Evolutionary conservation across 129 eudicot genomes (phyloP), one percentile per base, ranked within the genome.

Genomic region (Pittosporum tobira): DNA sequence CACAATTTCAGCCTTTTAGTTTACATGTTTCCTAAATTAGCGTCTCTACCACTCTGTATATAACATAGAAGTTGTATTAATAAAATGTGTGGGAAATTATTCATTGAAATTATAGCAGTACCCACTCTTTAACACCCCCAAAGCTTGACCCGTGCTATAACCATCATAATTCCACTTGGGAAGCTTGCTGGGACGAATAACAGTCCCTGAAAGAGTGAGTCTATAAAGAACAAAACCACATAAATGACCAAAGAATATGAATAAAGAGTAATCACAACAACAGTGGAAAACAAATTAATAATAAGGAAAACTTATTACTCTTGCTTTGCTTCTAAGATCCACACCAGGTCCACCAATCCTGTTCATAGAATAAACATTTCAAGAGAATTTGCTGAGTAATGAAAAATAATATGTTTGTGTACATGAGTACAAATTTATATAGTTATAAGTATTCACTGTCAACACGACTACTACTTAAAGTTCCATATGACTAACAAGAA

Each of bases 321-420:
- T 84, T 64, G 97, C 94, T 84, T 89, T 89, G 77, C 97, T 81
- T 70, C 97, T 75, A 23, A 89, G 56, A 49, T 89, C 97, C 81
- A 82, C 73, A 6, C 97, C 97, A 24, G 95, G 73, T 29, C 97
- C 97, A 69, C 97, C 97, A 26, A 90, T 90, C 98, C 98, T 90
- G 52, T 73, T 19, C n/a, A n/a, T n/a, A n/a, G n/a, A n/a, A n/a
- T n/a, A n/a, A n/a, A n/a, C n/a, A n/a, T n/a, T n/a, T n/a, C n/a
- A n/a, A n/a, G n/a, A n/a, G n/a, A n/a, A n/a, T n/a, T n/a, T n/a
- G n/a, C n/a, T n/a, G n/a, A n/a, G n/a, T n/a, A n/a, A n/a, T n/a
- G n/a, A n/a, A n/a, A n/a, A n/a, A n/a, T n/a, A n/a, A n/a, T n/a
- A n/a, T n/a, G n/a, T n/a, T n/a, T n/a, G n/a, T n/a, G n/a, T n/a